These are phyloP conservation scores for Polysphondylium violaceum DNA, from an alignment of 78 protist species.

Conservation along the genomic window DNA sequence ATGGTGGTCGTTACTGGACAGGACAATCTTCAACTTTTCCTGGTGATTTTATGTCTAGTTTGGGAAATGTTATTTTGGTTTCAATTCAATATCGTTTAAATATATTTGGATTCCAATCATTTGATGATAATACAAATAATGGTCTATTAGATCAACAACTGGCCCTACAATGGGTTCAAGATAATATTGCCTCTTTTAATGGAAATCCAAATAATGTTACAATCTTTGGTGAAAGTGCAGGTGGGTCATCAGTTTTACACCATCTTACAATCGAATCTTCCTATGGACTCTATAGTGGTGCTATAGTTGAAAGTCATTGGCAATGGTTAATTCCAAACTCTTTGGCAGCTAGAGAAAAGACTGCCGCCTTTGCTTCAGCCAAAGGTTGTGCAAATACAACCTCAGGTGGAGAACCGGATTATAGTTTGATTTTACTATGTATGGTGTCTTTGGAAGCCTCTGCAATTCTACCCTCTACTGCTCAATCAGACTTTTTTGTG, in stretches of 20 bases:
- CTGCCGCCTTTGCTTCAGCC: background rate
- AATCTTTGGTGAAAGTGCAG: conserved; percentile 88
- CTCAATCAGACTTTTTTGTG: conserved; percentile 53
- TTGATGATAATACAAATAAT: conserved; percentile 86
- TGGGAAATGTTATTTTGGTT: conserved; percentile 26
- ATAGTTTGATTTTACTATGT: conserved; percentile 16
- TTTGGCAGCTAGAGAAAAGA: conserved; percentile 5
- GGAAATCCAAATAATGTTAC: conserved; percentile 85
- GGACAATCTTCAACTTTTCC: background rate
- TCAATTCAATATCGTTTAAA: conserved; percentile 47
- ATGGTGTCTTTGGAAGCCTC: conserved; percentile 4
- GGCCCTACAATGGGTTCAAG: conserved; percentile 85
- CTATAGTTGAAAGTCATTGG: conserved; percentile 44
- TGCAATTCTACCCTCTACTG: conserved; percentile 28
- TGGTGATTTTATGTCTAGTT: conserved; percentile 23
- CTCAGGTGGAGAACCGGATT: conserved; percentile 3
- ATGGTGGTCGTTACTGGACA: conserved; percentile 50
- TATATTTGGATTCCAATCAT: conserved; percentile 17
- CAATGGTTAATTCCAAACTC: conserved; percentile 61
- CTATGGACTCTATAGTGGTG: background rate
- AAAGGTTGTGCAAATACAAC: conserved; percentile 28
- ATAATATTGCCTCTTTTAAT: conserved; percentile 85
- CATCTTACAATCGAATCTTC: conserved; percentile 50
- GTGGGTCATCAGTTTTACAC: conserved; percentile 71
- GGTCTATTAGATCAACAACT: conserved; percentile 87